phyloP scores from a whole-genome alignment of 2,329 filamentous ascomycete species.

The Epichloe sylvatica region DNA sequence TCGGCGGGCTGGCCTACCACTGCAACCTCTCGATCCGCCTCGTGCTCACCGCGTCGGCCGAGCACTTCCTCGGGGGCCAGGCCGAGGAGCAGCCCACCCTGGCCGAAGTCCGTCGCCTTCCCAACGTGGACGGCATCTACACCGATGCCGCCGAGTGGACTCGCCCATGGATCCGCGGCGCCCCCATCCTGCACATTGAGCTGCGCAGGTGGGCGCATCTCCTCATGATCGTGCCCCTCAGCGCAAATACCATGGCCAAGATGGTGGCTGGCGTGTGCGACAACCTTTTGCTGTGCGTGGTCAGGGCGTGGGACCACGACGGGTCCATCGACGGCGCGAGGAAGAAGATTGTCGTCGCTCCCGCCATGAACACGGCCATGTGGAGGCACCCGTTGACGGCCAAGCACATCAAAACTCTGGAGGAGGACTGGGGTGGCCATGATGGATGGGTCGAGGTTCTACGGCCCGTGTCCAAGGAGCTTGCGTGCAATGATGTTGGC shows the following conservation, averaged over 20 bases:
- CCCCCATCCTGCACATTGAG: constrained; percentile 82
- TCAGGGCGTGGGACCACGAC: constrained; percentile 79
- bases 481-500: constrained; percentile 78
- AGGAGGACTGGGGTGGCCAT: constrained; percentile 56
- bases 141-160: constrained; percentile 77
- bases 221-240: constrained; percentile 66
- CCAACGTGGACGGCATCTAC: constrained; percentile 70
- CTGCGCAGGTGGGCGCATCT: constrained; percentile 65
- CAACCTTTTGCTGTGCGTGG: constrained; percentile 56
- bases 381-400: constrained; percentile 72
- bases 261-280: constrained; percentile 66
- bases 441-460: constrained; percentile 50
- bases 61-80: constrained; percentile 65
- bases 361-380: constrained; percentile 85
- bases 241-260: constrained; percentile 77
- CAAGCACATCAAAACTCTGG: constrained; percentile 54
- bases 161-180: constrained; percentile 60
- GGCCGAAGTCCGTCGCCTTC: constrained; percentile 40
- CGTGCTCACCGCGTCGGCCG: constrained; percentile 60
- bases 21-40: constrained; percentile 65
- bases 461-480: constrained; percentile 53
- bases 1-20: constrained; percentile 38
- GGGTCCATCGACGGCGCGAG: constrained; percentile 38
- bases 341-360: constrained; percentile 61
- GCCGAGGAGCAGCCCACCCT: constrained; percentile 62